phyloP scores from a whole-genome alignment of 495 filamentous ascomycete species.

The Evernia prunastri region DNA sequence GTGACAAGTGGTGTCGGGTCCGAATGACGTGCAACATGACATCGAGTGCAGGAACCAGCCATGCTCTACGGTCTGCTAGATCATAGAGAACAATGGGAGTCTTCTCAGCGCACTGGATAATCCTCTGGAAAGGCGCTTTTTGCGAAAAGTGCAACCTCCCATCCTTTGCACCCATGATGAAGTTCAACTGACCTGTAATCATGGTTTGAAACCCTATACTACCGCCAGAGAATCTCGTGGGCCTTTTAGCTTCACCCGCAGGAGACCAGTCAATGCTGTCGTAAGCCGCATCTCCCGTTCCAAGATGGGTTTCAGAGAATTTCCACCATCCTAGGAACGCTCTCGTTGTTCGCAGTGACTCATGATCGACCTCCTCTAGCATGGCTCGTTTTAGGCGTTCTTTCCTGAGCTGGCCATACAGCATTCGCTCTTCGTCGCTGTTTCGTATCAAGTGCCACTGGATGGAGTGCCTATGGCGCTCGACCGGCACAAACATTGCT shows the following conservation, averaged over 20 bases:
- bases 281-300: constrained; percentile 14
- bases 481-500: constrained; percentile 24
- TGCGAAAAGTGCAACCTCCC: constrained; percentile 23
- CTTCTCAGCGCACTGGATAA: constrained; percentile 23
- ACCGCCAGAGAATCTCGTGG: constrained; percentile 17
- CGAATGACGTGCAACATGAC: constrained; percentile 29
- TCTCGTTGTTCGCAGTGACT: constrained; percentile 14
- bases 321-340: constrained; percentile 28
- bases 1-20: constrained; percentile 19
- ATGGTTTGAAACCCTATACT: constrained; percentile 25
- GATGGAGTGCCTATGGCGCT: constrained; percentile 15
- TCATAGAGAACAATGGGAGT: constrained; percentile 25
- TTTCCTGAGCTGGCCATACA: constrained; percentile 21
- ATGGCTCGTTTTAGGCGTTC: constrained; percentile 6
- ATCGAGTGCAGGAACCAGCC: constrained; percentile 25
- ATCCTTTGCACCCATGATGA: constrained; percentile 25
- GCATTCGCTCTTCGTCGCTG: constrained; percentile 14
- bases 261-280: constrained; percentile 26
- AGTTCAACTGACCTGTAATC: constrained; percentile 18
- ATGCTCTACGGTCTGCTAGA: constrained; percentile 20
- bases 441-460: constrained; percentile 28
- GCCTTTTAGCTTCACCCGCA: constrained; percentile 13
- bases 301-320: constrained; percentile 14
- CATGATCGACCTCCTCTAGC: constrained; percentile 16
- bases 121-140: constrained; percentile 20